phyloP scores from a whole-genome alignment of 177 flowering plant genomes.

The Vitis hybrid region DNA sequence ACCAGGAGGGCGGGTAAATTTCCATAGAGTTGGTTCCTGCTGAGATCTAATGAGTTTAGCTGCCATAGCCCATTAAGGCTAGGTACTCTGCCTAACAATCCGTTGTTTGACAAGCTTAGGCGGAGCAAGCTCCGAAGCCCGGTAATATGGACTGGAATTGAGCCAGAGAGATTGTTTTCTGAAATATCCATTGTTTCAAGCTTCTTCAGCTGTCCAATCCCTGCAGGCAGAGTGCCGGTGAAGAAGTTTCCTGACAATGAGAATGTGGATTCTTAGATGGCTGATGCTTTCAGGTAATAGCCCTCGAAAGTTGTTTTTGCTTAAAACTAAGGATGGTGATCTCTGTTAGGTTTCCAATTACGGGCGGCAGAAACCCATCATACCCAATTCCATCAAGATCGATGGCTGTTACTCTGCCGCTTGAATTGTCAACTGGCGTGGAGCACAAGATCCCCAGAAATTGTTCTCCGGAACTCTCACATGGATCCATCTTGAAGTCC shows the following conservation, averaged over 20 bases:
- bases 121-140: slow-evolving; percentile 19
- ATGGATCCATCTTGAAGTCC: slow-evolving; percentile 43
- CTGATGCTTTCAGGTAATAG: slow-evolving; percentile 35
- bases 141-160: slow-evolving; percentile 18
- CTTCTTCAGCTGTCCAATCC: slow-evolving; percentile 20
- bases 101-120: slow-evolving; percentile 29
- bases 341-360: slow-evolving; percentile 44
- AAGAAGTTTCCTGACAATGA: slow-evolving; percentile 29
- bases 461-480: slow-evolving; percentile 33
- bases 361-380: slow-evolving; percentile 40
- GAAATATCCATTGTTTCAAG: slow-evolving; percentile 34
- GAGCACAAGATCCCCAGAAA: slow-evolving; percentile 47
- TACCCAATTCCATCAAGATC: slow-evolving; percentile 39
- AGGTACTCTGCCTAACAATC: slow-evolving; percentile 35
- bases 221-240: slow-evolving; percentile 30
- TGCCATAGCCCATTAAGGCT: slow-evolving; percentile 37
- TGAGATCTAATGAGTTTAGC: slow-evolving; percentile 22
- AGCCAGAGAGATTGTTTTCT: slow-evolving; percentile 36
- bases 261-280: slow-evolving; percentile 29
- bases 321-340: slow-evolving; percentile 28
- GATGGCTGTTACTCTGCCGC: slow-evolving; percentile 25
- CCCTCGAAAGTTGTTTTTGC: slow-evolving; percentile 42
- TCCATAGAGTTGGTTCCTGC: slow-evolving; percentile 35
- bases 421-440: slow-evolving; percentile 26
- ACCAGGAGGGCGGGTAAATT: slow-evolving; percentile 31